Conservation (phyloP, 2,329 filamentous ascomycete species). For the Botryotinia convoluta region DNA sequence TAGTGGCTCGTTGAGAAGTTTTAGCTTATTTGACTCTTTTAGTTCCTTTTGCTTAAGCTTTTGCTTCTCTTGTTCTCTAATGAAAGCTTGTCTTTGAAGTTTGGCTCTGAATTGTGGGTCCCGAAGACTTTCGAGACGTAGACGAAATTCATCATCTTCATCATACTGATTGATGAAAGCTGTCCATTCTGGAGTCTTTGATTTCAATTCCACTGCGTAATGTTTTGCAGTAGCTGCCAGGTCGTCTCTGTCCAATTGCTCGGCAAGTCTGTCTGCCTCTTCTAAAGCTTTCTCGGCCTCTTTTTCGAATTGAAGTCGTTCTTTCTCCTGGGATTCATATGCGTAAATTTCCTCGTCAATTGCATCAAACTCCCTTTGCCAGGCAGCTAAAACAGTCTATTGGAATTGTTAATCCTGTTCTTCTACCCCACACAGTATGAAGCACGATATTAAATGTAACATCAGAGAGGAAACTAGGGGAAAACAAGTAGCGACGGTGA, state of each 20-base stretch:
- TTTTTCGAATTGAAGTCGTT: slow-evolving; percentile 22
- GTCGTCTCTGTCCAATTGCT: slow-evolving; percentile 23
- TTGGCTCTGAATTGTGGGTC: slow-evolving; percentile 23
- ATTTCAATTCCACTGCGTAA: slow-evolving; percentile 15
- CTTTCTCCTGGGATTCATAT: slow-evolving; percentile 29
- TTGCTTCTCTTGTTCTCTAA: slow-evolving; percentile 14
- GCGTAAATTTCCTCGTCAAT: slow-evolving; percentile 32
- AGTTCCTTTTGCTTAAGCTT: slow-evolving; percentile 8
- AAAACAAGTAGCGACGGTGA: neutral
- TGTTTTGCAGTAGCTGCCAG: slow-evolving; percentile 4
- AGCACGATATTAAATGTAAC: neutral
- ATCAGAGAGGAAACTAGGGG: neutral
- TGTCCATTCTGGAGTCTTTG: slow-evolving; percentile 12
- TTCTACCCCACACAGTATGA: neutral
- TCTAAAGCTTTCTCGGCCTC: slow-evolving; percentile 26
- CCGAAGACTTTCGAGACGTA: slow-evolving; percentile 19
- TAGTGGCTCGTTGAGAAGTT: slow-evolving; percentile 29
- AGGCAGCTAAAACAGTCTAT: slow-evolving; percentile 25
- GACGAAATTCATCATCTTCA: slow-evolving; percentile 10
- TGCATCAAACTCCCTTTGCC: slow-evolving; percentile 34
- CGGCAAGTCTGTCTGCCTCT: slow-evolving; percentile 24
- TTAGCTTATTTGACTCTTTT: slow-evolving; percentile 19
- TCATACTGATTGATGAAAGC: slow-evolving; percentile 14
- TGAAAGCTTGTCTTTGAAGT: slow-evolving; percentile 18
- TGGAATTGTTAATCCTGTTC: neutral